Percentiles rank a stretch among this genome's conserved stretches.
Conservation (phyloP, 352 stramenopile species). For the Pythium plurisporium region DNA sequence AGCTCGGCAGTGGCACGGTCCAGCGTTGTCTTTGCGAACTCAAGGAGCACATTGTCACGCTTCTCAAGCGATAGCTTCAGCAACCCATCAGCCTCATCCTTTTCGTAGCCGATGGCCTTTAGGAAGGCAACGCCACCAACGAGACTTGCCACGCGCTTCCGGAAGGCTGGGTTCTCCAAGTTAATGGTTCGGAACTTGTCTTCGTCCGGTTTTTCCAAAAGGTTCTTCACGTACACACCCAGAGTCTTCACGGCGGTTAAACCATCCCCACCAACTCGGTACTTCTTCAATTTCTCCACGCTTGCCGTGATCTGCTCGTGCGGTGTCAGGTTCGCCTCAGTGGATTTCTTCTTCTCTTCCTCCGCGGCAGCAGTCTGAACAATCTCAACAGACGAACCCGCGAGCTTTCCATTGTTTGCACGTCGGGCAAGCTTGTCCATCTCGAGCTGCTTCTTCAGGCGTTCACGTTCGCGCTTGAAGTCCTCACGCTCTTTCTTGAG, state of each 20-base stretch:
- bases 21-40: slow-evolving; percentile 52
- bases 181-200: slow-evolving; percentile 92
- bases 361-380: background rate
- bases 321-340: slow-evolving; percentile 32
- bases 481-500: slow-evolving; percentile 89
- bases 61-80: slow-evolving; percentile 63
- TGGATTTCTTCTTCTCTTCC: slow-evolving; percentile 27
- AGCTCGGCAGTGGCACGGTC: slow-evolving; percentile 63
- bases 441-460: slow-evolving; percentile 84
- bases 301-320: slow-evolving; percentile 72
- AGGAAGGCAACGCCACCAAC: slow-evolving; percentile 83
- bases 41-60: slow-evolving; percentile 54
- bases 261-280: slow-evolving; percentile 78
- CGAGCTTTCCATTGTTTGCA: slow-evolving; percentile 75
- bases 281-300: slow-evolving; percentile 79
- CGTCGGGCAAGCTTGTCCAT: slow-evolving; percentile 90
- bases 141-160: slow-evolving; percentile 82
- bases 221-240: slow-evolving; percentile 85
- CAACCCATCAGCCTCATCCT: slow-evolving; percentile 63
- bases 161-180: slow-evolving; percentile 87
- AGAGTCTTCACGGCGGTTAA: slow-evolving; percentile 81
- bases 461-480: slow-evolving; percentile 85
- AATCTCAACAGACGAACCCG: slow-evolving; percentile 61
- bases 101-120: slow-evolving; percentile 86
- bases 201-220: slow-evolving; percentile 83